These are phyloP conservation scores for Acanthamoeba triangularis DNA, from an alignment of 208 protist species.

Conservation along the genomic window DNA sequence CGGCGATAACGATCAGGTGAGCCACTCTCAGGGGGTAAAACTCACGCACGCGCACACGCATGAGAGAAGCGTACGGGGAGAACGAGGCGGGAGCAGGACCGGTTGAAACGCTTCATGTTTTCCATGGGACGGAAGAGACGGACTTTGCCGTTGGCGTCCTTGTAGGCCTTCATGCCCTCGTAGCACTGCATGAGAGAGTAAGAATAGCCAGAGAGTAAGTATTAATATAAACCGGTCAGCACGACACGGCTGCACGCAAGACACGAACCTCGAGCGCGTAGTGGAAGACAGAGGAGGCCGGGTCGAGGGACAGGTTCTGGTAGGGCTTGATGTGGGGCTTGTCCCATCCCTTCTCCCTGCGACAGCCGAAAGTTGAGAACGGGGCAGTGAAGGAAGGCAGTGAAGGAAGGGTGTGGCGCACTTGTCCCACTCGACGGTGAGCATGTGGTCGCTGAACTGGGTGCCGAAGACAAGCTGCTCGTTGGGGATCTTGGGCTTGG, in stretches of 20 bases:
- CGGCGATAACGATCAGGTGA: too few species aligned
- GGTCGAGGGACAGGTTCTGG: slow-evolving; percentile 94
- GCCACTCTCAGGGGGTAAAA: background rate
- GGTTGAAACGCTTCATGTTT: slow-evolving; percentile 96
- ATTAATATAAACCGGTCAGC: background rate
- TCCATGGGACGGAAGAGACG: slow-evolving; percentile 98
- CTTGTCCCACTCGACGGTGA: slow-evolving; percentile 94
- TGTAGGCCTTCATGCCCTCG: slow-evolving; percentile 99
- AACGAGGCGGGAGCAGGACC: slow-evolving; percentile 93
- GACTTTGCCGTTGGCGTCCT: slow-evolving; percentile 92
- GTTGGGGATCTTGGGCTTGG: slow-evolving; percentile 80
- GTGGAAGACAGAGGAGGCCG: slow-evolving; percentile 95
- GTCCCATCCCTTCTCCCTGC: slow-evolving; percentile 93
- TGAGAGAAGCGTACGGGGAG: slow-evolving; percentile 92
- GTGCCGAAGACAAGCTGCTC: slow-evolving; percentile 79
- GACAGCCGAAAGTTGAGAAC: background rate
- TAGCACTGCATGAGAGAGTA: slow-evolving; percentile 92
- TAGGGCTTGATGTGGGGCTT: slow-evolving; percentile 94
- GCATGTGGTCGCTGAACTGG: slow-evolving; percentile 97
- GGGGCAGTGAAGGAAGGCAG: too few species aligned
- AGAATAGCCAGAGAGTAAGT: background rate
- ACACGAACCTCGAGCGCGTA: slow-evolving; percentile 93
- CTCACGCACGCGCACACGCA: slow-evolving; percentile 4
- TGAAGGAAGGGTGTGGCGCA: background rate
- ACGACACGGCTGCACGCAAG: background rate